These are phyloP conservation scores for Annulohypoxylon nitens DNA, from an alignment of 495 filamentous ascomycete species.

Conservation along the genomic window DNA sequence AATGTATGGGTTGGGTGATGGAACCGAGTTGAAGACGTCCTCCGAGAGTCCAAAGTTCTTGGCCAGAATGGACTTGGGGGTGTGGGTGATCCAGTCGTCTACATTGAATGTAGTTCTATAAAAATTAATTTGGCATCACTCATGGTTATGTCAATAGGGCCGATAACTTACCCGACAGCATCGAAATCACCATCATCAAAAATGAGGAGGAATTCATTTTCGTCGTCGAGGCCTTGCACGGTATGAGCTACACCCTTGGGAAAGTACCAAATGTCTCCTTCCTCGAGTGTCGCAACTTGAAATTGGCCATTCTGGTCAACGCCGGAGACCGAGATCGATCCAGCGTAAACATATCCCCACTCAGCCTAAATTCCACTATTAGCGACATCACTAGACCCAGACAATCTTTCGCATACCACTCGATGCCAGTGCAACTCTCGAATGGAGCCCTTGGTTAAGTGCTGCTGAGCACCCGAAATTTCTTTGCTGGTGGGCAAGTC, in stretches of 20 bases:
- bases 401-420: slow-evolving; percentile 58
- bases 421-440: slow-evolving; percentile 77
- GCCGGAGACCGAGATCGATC: slow-evolving; percentile 68
- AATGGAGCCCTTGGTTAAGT: slow-evolving; percentile 71
- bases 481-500: slow-evolving; percentile 71
- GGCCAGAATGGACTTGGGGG: slow-evolving; percentile 70
- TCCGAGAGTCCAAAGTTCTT: slow-evolving; percentile 73
- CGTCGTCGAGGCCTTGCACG: slow-evolving; percentile 67
- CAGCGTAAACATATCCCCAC: slow-evolving; percentile 73
- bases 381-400: background rate
- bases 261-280: slow-evolving; percentile 77
- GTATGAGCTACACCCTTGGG: slow-evolving; percentile 74
- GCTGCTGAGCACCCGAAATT: slow-evolving; percentile 73
- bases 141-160: background rate
- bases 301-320: slow-evolving; percentile 71
- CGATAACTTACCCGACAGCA: slow-evolving; percentile 54
- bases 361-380: slow-evolving; percentile 63
- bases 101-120: slow-evolving; percentile 71
- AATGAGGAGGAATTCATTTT: slow-evolving; percentile 74
- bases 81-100: slow-evolving; percentile 74
- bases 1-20: slow-evolving; percentile 71
- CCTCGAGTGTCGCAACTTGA: slow-evolving; percentile 66
- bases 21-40: slow-evolving; percentile 69
- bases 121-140: slow-evolving; percentile 5
- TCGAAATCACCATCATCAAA: slow-evolving; percentile 73